Evolutionary conservation across 768 basidiomycete genomes (phyloP), one percentile per base, ranked within the genome.

Genomic region (Xerocomellus amylosporus): DNA sequence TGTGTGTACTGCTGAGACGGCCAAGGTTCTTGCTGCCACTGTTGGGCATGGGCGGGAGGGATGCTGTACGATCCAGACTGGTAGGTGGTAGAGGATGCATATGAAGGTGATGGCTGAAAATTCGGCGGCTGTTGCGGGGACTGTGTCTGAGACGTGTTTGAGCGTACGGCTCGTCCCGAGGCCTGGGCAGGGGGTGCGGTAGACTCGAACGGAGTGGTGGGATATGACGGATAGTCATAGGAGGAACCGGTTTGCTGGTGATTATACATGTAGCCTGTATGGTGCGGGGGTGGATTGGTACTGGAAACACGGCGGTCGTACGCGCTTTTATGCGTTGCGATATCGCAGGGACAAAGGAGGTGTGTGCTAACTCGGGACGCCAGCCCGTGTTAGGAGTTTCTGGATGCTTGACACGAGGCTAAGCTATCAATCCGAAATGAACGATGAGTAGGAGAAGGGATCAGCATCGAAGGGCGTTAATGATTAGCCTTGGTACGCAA

Each of bases 181-280:
- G 63, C 56, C 53, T 64, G 74, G 59, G 68, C 49, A 52, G 63
- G 54, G 53, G 66, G 65, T 44, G 64, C 64, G 6, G 62, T 44
- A 10, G 55, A 56, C 41, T 66, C 67, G 45, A 60, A 70, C 5
- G 70, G 58, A 8, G 71, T 54, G 28, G 64, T 60, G 26, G 65
- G 69, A 55, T 81, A 79, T 51, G 75, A 67, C 30, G 77, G 45
- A 65, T 83, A 84, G 58, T 79, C 80, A 65, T 87, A 86, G 54
- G 74, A 61, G 51, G 73, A 73, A 36, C 71, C 66, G 33, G 74
- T 74, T 19, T 74, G 76, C 49, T 78, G 73, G 54, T 76, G 71
- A 49, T 77, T 75, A 66, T 86, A 86, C 67, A 83, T 73, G 63
- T 83, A 83, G 54, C 79, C 75, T 49, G 76, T 73, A 42, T 5